Conservation (phyloP, 495 filamentous ascomycete genomes). For the Halenospora varia region DNA sequence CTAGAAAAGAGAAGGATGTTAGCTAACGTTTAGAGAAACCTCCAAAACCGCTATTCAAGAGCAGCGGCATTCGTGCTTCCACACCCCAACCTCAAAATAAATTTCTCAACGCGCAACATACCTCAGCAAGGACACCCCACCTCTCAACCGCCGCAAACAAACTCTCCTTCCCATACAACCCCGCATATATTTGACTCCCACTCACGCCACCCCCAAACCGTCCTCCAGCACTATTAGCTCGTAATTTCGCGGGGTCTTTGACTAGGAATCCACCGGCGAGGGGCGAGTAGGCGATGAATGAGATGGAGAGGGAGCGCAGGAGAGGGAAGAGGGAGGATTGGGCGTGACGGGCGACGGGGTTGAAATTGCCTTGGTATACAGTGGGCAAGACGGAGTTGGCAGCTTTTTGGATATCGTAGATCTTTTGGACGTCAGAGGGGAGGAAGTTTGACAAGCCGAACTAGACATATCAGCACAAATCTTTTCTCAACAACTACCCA, state of each 20-base stretch:
- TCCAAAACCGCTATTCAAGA: too few relatives aligned
- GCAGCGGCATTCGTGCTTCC: too few relatives aligned
- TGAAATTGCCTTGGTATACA: slow-evolving; percentile 50
- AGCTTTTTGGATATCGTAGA: slow-evolving; percentile 39
- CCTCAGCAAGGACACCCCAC: slow-evolving; percentile 44
- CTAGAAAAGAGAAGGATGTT: too few relatives aligned
- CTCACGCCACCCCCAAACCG: slow-evolving; percentile 32
- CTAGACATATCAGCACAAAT: slow-evolving; percentile 27
- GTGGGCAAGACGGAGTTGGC: slow-evolving; percentile 39
- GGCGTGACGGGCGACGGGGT: slow-evolving; percentile 34
- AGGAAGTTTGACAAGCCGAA: slow-evolving; percentile 46
- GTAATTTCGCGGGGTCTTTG: slow-evolving; percentile 31
- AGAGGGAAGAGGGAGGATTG: slow-evolving; percentile 43
- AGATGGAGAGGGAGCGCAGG: slow-evolving; percentile 43
- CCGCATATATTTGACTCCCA: slow-evolving; percentile 32
- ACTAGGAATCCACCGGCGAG: slow-evolving; percentile 46
- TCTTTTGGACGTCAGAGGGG: slow-evolving; percentile 38
- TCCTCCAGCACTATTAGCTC: slow-evolving; percentile 27
- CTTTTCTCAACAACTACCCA: too few relatives aligned
- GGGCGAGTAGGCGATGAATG: slow-evolving; percentile 45
- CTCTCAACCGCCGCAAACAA: slow-evolving; percentile 37
- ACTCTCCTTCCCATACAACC: slow-evolving; percentile 39
- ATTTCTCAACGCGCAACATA: too few relatives aligned
- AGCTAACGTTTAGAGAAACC: too few relatives aligned
- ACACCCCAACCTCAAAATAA: too few relatives aligned